Base-by-base conservation (phyloP, 805 yeast genomes). In the Blastobotrys mokoenaii region DNA sequence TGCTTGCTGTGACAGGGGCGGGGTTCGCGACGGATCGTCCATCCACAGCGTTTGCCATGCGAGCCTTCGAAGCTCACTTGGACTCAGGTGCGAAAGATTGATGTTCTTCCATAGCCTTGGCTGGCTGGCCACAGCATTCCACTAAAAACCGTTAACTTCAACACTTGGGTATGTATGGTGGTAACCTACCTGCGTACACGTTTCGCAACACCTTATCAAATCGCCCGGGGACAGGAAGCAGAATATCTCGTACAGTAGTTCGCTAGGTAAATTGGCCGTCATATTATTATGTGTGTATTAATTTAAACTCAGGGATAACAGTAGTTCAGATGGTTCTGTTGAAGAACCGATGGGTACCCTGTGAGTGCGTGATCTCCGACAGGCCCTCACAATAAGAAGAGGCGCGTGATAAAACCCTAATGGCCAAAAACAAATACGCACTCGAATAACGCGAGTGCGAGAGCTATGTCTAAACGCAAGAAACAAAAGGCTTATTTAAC, bases 231-330 rank as follows among this genome's bases (percentile, higher is more conserved):
- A 45, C 20, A 50, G 46, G 22, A 35, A 32, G 10, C 31, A 17
- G 38, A 50, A 47, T 11, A 50, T 43, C 38, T 45, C 41, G 38
- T 43, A 38, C 35, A 50, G 37, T 11, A 50, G 37, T 34, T 50
- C 53, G 22, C 14, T 32, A 14, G 53, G 53, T 17, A 47, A 17
- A 20, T 17, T 16, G 15, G 14, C 40, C 40, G 41, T 44, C 16
- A 12, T 30, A 9, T 30, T 40, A 12, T 20, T 29, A 25, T 39
- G 34, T 25, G 4, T 20, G 16, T 38, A 5, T 14, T 15, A 10
- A 16, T 27, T 12, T 15, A 16, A 8, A 16, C 3, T 17, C 7
- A 34, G 10, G 16, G 18, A 14, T 34, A 34, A 3, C 4, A 20
- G 22, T 34, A 12, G 34, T 31, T 31, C 5, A 4, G 34, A 5